Evolutionary conservation across 192 early-diverging fungal genomes (phyloP).

Genomic region (Backusella morwellensis): DNA sequence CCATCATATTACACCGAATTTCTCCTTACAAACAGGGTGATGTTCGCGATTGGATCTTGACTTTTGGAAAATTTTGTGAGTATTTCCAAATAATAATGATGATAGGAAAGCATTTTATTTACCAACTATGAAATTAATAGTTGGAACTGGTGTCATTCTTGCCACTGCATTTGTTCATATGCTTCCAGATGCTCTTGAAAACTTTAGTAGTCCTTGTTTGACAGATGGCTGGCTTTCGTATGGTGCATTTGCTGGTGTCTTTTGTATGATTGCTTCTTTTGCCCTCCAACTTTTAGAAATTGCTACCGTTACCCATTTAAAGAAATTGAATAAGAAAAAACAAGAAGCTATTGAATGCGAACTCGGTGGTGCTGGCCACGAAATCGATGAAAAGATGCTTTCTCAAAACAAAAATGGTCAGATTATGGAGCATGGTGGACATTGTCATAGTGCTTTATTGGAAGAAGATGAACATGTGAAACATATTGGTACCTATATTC

Average conservation of each 20-base stretch:
- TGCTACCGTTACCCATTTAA: conserved; percentile 9
- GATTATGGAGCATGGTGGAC: neutral
- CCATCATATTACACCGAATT: conserved; percentile 25
- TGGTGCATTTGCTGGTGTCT: conserved; percentile 36
- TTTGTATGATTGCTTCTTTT: conserved; percentile 37
- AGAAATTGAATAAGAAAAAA: neutral
- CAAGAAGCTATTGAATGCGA: neutral
- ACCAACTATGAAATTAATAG: too few species aligned
- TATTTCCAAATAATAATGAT: too few species aligned
- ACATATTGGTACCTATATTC: conserved; percentile 59
- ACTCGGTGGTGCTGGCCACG: neutral
- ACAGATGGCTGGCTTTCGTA: conserved; percentile 25
- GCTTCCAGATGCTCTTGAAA: conserved; percentile 49
- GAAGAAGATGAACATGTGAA: conserved; percentile 33
- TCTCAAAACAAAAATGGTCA: neutral
- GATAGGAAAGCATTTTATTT: too few species aligned
- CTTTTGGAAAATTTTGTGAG: conserved; percentile 38
- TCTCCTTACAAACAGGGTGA: conserved; percentile 18
- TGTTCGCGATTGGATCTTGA: conserved; percentile 23
- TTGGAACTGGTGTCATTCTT: conserved; percentile 69
- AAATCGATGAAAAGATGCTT: neutral
- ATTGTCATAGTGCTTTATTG: conserved; percentile 24
- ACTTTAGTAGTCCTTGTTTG: conserved; percentile 36
- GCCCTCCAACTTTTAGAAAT: conserved; percentile 28
- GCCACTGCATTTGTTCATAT: conserved; percentile 75